Evolutionary conservation across 768 basidiomycete genomes (phyloP), one percentile per base, ranked within the genome.

Genomic region (Psilocybe cyanescens): DNA sequence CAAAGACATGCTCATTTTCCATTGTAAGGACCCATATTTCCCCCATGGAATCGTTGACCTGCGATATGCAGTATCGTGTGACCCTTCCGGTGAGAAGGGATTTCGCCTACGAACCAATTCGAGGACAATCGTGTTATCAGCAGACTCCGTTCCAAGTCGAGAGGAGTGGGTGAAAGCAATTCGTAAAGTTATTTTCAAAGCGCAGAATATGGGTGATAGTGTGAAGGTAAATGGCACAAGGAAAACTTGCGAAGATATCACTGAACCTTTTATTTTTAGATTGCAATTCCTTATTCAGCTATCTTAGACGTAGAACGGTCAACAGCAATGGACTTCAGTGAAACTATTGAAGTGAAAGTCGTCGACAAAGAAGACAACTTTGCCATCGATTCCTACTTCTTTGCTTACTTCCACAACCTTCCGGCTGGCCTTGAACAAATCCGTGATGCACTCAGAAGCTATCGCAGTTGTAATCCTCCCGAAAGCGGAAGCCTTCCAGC

Each of bases 151-250:
- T 8, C 89, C 92, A 1, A 94, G 89, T 71, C 84, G 93, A 50
- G 90, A 95, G 50, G 95, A 97, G 76, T 99, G 97, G 97, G 89
- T 99, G 50, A 98, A 97, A 73, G 89, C 94, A 8, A 89, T 99
- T 62, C 86, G 90, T 60, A 97, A 92, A 74, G 90, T 95, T 57
- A 95, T 98, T 57, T 96, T 99, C 79, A 94, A 95, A 72, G 90
- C 91, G 14, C 96, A 98, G 78, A 97, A 98, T 73, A 90, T 90
- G 83, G 97, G 97, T 2, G 95, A 98, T 69, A 92, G 87, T 67
- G 95, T 98, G 66, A 98, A 98, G 84, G 93, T 91, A 65, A 29
- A 74, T 67, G 16, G 11, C 1, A 48, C 1, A 30, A 33, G 44
- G 24, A 28, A 31, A 17, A 24, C 60, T 55, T 37, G 35, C 28